Evolutionary conservation across 129 eudicot genomes (phyloP), one percentile per base, ranked within the genome.

Genomic region (Silybum marianum): DNA sequence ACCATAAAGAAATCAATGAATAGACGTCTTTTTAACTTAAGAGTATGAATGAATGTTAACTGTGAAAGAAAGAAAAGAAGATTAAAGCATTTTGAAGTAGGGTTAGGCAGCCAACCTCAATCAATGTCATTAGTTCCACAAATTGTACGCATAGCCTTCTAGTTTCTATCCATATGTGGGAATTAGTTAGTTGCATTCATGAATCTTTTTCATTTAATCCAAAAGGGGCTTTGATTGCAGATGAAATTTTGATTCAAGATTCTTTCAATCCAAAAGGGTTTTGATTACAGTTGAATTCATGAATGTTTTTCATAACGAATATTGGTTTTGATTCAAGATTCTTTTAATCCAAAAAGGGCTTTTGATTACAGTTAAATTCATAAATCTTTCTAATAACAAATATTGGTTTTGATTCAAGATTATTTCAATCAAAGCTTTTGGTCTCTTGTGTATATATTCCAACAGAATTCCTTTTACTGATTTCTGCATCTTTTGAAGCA

Each of bases 101-200:
- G 51, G 76, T 32, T 75, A 75, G 80, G 38, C 80, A 65, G 51
- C 84, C 58, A 40, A 81, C 84, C 34, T 74, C 69, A 48, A 81
- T 74, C 75, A 81, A 66, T 44, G n/a, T 16, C 19, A 3, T 51
- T 1, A 13, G 1, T 51, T 51, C 8, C 63, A 48, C 62, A 48
- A 19, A 48, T 48, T 19, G 62, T 48, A 48, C 19, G 1, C 19
- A 48, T 48, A 48, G 62, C 63, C 19, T 14, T 51, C 63, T 51
- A 51, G 63, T 51, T 51, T 51, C 14, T 3, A 54, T 18, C 22
- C 63, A 54, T 73, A 7, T 22, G 18, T 70, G n/a, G n/a, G n/a
- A n/a, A n/a, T n/a, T n/a, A n/a, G n/a, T n/a, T 23, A 51, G 62
- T 51, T 51, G 21, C 18, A 51, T 46, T 46, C 58, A 46, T 46